Evolutionary conservation across 2,329 filamentous ascomycete genomes (phyloP), one percentile per base, ranked within the genome.

Genomic region (Karstenula rhodostoma): DNA sequence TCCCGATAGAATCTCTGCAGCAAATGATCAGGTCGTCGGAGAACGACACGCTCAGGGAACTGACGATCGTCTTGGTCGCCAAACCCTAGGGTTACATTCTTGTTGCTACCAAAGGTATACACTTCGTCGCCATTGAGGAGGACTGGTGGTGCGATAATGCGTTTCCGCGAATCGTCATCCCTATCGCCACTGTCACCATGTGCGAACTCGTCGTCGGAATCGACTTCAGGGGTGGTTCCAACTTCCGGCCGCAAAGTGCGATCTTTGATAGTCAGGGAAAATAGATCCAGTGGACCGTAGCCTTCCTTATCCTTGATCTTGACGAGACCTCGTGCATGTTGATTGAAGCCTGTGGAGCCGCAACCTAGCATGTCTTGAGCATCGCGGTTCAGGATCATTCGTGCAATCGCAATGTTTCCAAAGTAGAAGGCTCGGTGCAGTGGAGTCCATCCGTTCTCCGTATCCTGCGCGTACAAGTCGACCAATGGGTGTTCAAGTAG

Each of bases 271-370:
- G 93, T 97, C 42, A 91, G 88, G 64, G 92, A 91, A 71, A 96
- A 98, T 12, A 99, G 81, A 75, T 98, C 95, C 67, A 98, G 94
- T 0, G 95, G 94, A 67, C 93, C 96, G 73, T 96, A 93, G 10
- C 94, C 94, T 78, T 98, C 95, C 60, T 91, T 89, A 72, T 99
- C 95, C 77, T 98, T 99, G 54, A 95, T 92, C 80, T 96, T 97
- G 72, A 97, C 94, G 44, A 98, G 81, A 29, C 89, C 90, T 10
- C 90, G 89, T 33, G 89, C 86, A 70, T 87, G 87, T 66, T 87
- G 83, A 22, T 84, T 80, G 19, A 86, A 82, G 15, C 84, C 85
- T 25, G 84, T 84, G 19, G 85, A 81, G 7, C 87, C 86, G 64
- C 89, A 88, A 44, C 88, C 84, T 4, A 85, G 83, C 27, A 85